Base-by-base conservation (phyloP, 2,329 filamentous ascomycete genomes). In the Arthrobotrys sphaeroides region DNA sequence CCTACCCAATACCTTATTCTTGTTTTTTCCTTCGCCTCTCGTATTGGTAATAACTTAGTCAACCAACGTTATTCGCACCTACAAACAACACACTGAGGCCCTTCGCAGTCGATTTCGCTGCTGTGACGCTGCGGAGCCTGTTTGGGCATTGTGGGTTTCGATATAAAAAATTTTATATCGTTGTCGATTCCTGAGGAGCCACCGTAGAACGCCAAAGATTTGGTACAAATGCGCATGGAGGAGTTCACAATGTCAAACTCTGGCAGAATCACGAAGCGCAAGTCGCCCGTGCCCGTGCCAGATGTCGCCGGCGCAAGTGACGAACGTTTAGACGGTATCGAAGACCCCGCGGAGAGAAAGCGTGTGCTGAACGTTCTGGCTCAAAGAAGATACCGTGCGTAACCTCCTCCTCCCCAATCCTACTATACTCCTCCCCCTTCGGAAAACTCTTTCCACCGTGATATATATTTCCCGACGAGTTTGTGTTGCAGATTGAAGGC, bases 21-120 rank as follows among this genome's bases (percentile, higher is more conserved):
- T 59, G 53, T 74, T 68, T 61, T 68, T 68, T 55, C 43, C 62
- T 68, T n/a, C 47, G 55, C 70, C 70, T 68, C 42, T 69, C 20
- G 64, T 64, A 74, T 75, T 75, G 72, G 72, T 75, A 75, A 75
- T 75, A 65, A 36, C 72, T 75, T 75, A 75, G 72, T 75, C 55
- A 75, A 64, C 69, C 62, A 75, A 75, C 72, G 72, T 75, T 75
- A 64, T 75, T 67, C 64, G 18, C 64, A 75, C 64, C 64, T 68
- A 67, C 72, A 60, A n/a, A 64, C 72, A 74, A 74, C 64, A 45
- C 72, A 75, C 47, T 40, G 16, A 12, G 18, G 18, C 59, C 10
- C 40, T 24, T 18, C 24, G 33, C 20, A 13, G 40, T 49, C 47
- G 16, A 51, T 59, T 59, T 7, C 13, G 9, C 36, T 2, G 38